Conservation (phyloP, 108 stramenopile genomes). For the Cyclotella cryptica region DNA sequence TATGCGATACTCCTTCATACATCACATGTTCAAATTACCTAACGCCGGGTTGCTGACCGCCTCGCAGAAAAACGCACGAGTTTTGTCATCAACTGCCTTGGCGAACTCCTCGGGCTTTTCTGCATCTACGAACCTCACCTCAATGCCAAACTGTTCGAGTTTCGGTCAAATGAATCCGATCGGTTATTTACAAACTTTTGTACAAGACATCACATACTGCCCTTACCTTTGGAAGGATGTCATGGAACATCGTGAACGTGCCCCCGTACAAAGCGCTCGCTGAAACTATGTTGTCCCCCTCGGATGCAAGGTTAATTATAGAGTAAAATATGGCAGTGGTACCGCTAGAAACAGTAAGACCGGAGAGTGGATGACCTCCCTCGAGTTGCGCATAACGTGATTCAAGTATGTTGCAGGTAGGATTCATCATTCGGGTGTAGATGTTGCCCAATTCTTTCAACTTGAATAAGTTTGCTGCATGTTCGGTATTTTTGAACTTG, state of each 20-base stretch:
- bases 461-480: constrained; percentile 86
- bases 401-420: constrained; percentile 86
- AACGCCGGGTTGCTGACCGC: constrained; percentile 73
- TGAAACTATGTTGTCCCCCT: constrained; percentile 89
- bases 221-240: constrained; percentile 75
- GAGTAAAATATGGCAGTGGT: constrained; percentile 74
- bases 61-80: constrained; percentile 86
- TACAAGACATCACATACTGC: constrained; percentile 45
- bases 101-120: constrained; percentile 62
- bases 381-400: constrained; percentile 73
- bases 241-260: constrained; percentile 84
- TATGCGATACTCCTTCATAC: no score
- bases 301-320: constrained; percentile 73
- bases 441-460: constrained; percentile 91
- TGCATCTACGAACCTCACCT: constrained; percentile 75
- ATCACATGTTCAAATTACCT: not conserved
- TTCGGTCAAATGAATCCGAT: no score
- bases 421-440: constrained; percentile 71
- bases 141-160: no score
- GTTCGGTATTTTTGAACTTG: constrained; percentile 76
- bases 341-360: constrained; percentile 21
- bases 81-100: constrained; percentile 77
- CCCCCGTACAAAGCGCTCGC: constrained; percentile 74
- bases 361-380: constrained; percentile 55
- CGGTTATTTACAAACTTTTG: no score